Evolutionary conservation across 2,329 filamentous ascomycete genomes (phyloP), one percentile per base, ranked within the genome.

Genomic region (Elsinoe ampelina): DNA sequence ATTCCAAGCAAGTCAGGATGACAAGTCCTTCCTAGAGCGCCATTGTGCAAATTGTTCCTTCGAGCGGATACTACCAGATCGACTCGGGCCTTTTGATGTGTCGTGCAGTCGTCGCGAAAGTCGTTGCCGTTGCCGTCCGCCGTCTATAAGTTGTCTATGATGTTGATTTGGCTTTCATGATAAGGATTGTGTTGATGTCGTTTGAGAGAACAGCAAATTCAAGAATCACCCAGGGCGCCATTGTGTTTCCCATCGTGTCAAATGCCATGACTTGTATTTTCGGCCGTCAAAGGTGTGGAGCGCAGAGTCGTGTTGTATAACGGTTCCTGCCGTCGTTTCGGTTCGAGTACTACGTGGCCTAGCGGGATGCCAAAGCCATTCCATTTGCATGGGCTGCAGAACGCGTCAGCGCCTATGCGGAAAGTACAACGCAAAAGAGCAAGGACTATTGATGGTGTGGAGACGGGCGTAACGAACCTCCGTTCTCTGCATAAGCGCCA

Each of bases 401-500:
- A 52, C 32, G 35, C 48, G 48, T 52, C 48, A 52, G 48, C 48
- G 32, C 17, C 17, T 19, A 45, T 45, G 41, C 41, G 26, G 41
- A 45, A 26, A 19, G 12, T 19, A 36, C n/a, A 50, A 19, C 13
- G 26, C 26, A 35, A 20, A 15, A 39, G 17, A 15, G 48, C 15
- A 32, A 26, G 26, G 26, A 35, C 34, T 52, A 35, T 3, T 32
- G 35, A 19, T 52, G 48, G 15, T 38, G 32, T 30, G 32, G 32
- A 36, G 41, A 45, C 12, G 50, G 67, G 58, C 64, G 63, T 51
- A 66, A 61, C 58, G 68, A 66, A 61, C 60, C 60, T 61, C 58
- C 58, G 55, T 59, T 56, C 54, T 61, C 60, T 50, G 56, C 58
- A 54, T 58, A 61, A 20, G 66, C 68, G 70, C 63, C 73, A 63